A percentile compares a stretch with the other conserved stretches of the same genome.
These are phyloP conservation scores for Rugosomyces carneus DNA, from an alignment of 1,284 basidiomycete species.

Conservation along the genomic window DNA sequence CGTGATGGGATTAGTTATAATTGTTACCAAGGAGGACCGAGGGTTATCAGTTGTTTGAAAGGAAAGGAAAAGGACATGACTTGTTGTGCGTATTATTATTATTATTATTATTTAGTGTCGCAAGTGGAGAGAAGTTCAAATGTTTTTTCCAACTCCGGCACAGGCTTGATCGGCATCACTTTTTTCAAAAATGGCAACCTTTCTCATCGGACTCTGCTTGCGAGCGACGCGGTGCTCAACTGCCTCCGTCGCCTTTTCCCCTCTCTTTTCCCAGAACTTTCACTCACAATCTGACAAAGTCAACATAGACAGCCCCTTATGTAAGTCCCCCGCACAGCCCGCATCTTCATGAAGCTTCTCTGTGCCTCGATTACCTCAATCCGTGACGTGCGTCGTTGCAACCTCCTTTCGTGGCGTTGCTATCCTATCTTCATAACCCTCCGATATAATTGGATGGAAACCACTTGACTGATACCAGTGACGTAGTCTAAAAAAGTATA, in stretches of 20 bases:
- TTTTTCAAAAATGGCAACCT: slow-evolving; percentile 23
- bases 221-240: slow-evolving; percentile 30
- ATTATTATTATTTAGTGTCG: too few species aligned
- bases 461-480: not conserved
- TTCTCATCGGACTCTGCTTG: slow-evolving; percentile 32
- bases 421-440: slow-evolving; percentile 18
- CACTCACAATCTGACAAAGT: slow-evolving; percentile 1
- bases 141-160: slow-evolving; percentile 22
- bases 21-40: slow-evolving; percentile 37
- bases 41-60: slow-evolving; percentile 23
- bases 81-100: slow-evolving; percentile 19
- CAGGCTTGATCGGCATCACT: slow-evolving; percentile 32
- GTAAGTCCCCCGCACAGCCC: slow-evolving; percentile 23
- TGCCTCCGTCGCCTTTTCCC: slow-evolving; percentile 22
- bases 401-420: slow-evolving; percentile 15
- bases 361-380: slow-evolving; percentile 17
- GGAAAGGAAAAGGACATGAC: slow-evolving; percentile 22
- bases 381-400: slow-evolving; percentile 16
- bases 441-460: slow-evolving; percentile 14
- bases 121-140: too few species aligned
- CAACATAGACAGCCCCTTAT: slow-evolving; percentile 18
- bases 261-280: slow-evolving; percentile 3
- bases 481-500: slow-evolving; percentile 6
- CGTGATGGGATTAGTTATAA: slow-evolving; percentile 30
- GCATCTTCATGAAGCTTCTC: too few species aligned